Evolutionary conservation across 2,329 filamentous ascomycete genomes (phyloP).

Genomic region (Sporothrix brunneoviolacea): DNA sequence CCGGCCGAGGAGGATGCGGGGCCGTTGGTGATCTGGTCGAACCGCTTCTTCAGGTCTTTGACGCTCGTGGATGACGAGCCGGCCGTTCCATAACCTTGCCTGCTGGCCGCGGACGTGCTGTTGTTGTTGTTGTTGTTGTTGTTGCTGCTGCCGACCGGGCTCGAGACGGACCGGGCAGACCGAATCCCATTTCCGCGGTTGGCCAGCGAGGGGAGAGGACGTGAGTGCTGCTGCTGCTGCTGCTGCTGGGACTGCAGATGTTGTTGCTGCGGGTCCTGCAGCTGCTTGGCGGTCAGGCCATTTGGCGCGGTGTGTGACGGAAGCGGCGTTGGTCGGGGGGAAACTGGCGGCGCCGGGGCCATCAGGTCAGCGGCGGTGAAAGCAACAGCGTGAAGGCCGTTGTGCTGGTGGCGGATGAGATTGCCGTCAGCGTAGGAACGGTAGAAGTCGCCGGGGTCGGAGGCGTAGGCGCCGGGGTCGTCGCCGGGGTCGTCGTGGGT

Average conservation of each 20-base stretch:
- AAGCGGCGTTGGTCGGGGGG: slow-evolving; percentile 30
- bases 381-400: neutral
- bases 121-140: neutral
- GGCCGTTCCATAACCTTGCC: neutral
- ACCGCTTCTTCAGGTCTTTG: slow-evolving; percentile 72
- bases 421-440: slow-evolving; percentile 12
- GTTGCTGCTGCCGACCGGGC: slow-evolving; percentile 38
- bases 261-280: slow-evolving; percentile 18
- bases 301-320: slow-evolving; percentile 43
- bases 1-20: slow-evolving; percentile 16
- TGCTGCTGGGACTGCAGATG: neutral
- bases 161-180: slow-evolving; percentile 49
- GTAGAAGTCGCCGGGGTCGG: slow-evolving; percentile 19
- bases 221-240: slow-evolving; percentile 14
- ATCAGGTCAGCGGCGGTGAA: slow-evolving; percentile 26
- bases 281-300: slow-evolving; percentile 37
- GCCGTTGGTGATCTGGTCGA: slow-evolving; percentile 53
- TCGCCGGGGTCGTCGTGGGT: slow-evolving; percentile 16
- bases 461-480: neutral
- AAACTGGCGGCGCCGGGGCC: slow-evolving; percentile 34
- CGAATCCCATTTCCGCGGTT: slow-evolving; percentile 34
- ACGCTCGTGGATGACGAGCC: slow-evolving; percentile 51
- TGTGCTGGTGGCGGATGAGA: neutral
- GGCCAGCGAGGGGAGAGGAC: slow-evolving; percentile 35
- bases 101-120: neutral